Evolutionary conservation across 768 basidiomycete species (phyloP).

Genomic region (Boletellus sp.): DNA sequence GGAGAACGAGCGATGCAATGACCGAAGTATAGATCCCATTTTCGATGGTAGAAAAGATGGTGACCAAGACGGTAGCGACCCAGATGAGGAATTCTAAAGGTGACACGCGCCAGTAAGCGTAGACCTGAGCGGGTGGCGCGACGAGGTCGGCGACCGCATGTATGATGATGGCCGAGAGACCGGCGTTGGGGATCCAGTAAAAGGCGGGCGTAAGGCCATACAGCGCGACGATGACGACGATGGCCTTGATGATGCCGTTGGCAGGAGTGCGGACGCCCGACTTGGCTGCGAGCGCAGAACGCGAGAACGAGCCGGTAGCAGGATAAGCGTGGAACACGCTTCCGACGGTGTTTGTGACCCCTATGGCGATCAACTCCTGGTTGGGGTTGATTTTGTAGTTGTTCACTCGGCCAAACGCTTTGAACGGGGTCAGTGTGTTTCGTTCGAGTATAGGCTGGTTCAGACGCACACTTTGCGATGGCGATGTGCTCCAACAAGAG

Average conservation of each 20-base stretch:
- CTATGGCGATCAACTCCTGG: slow-evolving; percentile 95
- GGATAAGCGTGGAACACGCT: slow-evolving; percentile 91
- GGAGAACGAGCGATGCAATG: slow-evolving; percentile 68
- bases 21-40: slow-evolving; percentile 90
- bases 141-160: slow-evolving; percentile 89
- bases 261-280: slow-evolving; percentile 96
- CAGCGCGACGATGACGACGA: slow-evolving; percentile 89
- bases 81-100: slow-evolving; percentile 92
- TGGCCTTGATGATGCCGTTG: slow-evolving; percentile 78
- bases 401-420: slow-evolving; percentile 92
- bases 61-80: slow-evolving; percentile 81
- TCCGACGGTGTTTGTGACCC: slow-evolving; percentile 92
- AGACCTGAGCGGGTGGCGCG: slow-evolving; percentile 76
- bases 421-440: slow-evolving; percentile 8
- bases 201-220: slow-evolving; percentile 94
- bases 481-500: slow-evolving; percentile 94
- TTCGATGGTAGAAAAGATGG: slow-evolving; percentile 92
- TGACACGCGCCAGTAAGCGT: slow-evolving; percentile 89
- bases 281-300: slow-evolving; percentile 94
- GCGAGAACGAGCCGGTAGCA: slow-evolving; percentile 96
- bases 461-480: slow-evolving; percentile 79
- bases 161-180: slow-evolving; percentile 91
- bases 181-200: slow-evolving; percentile 82
- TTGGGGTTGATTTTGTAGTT: slow-evolving; percentile 92
- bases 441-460: not conserved